A percentile compares a stretch with the other conserved stretches of the same genome.
Evolutionary conservation across 2,329 filamentous ascomycete genomes (phyloP).

Genomic region (Pseudogymnoascus sp.): DNA sequence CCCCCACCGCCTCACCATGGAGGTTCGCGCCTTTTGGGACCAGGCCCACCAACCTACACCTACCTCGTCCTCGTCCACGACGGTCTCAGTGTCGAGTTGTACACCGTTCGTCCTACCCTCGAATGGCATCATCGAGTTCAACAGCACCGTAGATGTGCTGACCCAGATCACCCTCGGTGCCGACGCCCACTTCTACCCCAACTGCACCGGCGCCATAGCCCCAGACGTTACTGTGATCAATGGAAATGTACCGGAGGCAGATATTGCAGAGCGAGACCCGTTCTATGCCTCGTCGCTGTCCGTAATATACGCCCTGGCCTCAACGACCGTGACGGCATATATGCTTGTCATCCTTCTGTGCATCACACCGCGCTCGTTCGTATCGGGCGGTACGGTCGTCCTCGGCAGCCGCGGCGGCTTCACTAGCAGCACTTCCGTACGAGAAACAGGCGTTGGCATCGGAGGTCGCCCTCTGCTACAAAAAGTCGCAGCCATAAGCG

Average conservation of each 20-base stretch:
- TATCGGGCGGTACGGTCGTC: conserved; percentile 75
- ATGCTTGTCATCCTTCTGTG: conserved; percentile 89
- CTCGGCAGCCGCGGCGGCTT: conserved; percentile 75
- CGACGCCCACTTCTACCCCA: conserved; percentile 40
- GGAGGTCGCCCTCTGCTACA: conserved; percentile 92
- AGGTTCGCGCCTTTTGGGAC: conserved; percentile 1
- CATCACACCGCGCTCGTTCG: conserved; percentile 88
- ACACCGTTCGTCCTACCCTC: conserved; percentile 54
- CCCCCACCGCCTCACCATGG: not conserved
- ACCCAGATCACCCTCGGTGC: conserved; percentile 39
- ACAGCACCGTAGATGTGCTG: conserved; percentile 29
- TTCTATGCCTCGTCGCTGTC: conserved; percentile 93
- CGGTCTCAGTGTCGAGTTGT: conserved; percentile 37
- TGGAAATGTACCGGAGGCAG: conserved; percentile 13
- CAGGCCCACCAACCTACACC: conserved; percentile 16
- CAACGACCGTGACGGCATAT: conserved; percentile 84
- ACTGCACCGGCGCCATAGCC: conserved; percentile 35
- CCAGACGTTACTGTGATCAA: conserved; percentile 19
- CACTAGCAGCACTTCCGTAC: conserved; percentile 66
- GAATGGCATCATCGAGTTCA: conserved; percentile 39
- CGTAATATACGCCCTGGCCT: conserved; percentile 85
- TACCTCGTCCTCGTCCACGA: conserved; percentile 27
- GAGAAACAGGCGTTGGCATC: conserved; percentile 66
- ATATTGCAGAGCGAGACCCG: conserved; percentile 61
- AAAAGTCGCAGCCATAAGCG: conserved; percentile 65